Percentiles rank a stretch among this genome's conserved stretches.
Evolutionary conservation across 331 rosid genomes (phyloP).

Genomic region (Pyrus hybrid): DNA sequence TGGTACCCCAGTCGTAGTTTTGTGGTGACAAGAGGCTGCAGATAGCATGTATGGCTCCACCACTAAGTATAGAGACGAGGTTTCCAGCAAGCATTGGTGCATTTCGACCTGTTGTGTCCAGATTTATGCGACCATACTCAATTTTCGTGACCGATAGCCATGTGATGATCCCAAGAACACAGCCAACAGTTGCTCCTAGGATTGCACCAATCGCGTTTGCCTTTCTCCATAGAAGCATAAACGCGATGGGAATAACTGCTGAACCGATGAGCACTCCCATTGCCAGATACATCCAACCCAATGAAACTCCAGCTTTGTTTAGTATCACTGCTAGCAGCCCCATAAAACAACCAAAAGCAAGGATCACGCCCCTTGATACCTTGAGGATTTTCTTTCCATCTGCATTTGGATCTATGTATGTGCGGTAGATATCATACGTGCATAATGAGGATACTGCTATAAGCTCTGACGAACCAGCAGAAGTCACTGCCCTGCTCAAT

Average conservation of each 20-base stretch:
- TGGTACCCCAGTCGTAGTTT: slow-evolving; percentile 83
- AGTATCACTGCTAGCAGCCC: slow-evolving; percentile 72
- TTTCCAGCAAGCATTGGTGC: slow-evolving; percentile 97
- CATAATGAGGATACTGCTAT: slow-evolving; percentile 83
- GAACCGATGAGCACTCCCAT: slow-evolving; percentile 89
- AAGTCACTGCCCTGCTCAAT: slow-evolving; percentile 81
- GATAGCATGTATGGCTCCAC: slow-evolving; percentile 60
- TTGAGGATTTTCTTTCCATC: slow-evolving; percentile 66
- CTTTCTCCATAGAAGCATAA: slow-evolving; percentile 79
- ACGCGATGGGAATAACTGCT: slow-evolving; percentile 88
- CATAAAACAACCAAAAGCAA: slow-evolving; percentile 75
- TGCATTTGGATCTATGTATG: slow-evolving; percentile 78
- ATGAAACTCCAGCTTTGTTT: slow-evolving; percentile 77
- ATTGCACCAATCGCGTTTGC: slow-evolving; percentile 87
- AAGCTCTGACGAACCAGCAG: slow-evolving; percentile 93
- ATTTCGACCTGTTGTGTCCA: slow-evolving; percentile 74
- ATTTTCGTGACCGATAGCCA: slow-evolving; percentile 66
- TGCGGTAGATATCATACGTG: slow-evolving; percentile 84
- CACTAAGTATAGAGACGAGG: slow-evolving; percentile 65
- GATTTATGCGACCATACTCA: slow-evolving; percentile 61
- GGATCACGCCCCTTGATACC: slow-evolving; percentile 66
- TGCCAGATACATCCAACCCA: slow-evolving; percentile 95
- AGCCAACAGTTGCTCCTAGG: slow-evolving; percentile 60
- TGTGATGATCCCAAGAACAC: slow-evolving; percentile 68
- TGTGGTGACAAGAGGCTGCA: slow-evolving; percentile 71